Percentiles rank a stretch among this genome's conserved stretches.
These are phyloP conservation scores for Scedosporium minutisporum DNA, from an alignment of 2,329 filamentous ascomycete species.

Conservation along the genomic window DNA sequence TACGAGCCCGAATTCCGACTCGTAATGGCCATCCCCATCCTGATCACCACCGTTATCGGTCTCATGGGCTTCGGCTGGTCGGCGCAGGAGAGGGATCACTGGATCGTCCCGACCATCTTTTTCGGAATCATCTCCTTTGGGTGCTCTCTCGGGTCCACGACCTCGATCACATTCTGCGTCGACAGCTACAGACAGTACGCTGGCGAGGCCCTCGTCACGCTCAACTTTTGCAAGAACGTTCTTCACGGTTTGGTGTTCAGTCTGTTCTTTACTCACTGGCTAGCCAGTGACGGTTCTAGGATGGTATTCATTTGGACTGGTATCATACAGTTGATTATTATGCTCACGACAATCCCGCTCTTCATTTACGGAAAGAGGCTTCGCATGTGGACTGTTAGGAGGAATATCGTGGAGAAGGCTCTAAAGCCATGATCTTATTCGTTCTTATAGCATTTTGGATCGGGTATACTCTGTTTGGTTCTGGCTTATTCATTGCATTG, in stretches of 20 bases:
- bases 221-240: conserved; percentile 92
- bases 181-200: conserved; percentile 91
- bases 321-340: conserved; percentile 68
- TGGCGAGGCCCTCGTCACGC: conserved; percentile 83
- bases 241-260: conserved; percentile 84
- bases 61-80: conserved; percentile 98
- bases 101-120: conserved; percentile 89
- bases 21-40: conserved; percentile 75
- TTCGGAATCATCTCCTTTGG: conserved; percentile 90
- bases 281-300: conserved; percentile 64
- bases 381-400: conserved; percentile 87
- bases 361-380: conserved; percentile 87
- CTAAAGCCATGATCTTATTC: neutral
- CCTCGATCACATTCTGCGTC: conserved; percentile 85
- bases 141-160: conserved; percentile 82
- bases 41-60: conserved; percentile 69
- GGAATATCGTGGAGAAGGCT: conserved; percentile 74
- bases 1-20: conserved; percentile 93
- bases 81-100: conserved; percentile 60
- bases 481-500: neutral
- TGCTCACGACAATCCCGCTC: conserved; percentile 76
- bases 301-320: conserved; percentile 75
- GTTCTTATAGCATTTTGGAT: neutral
- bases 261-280: conserved; percentile 80
- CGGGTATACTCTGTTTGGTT: neutral